These are phyloP conservation scores for Tetragonia tetragonoides DNA, from an alignment of 148 eudicot genomes.

Conservation along the genomic window DNA sequence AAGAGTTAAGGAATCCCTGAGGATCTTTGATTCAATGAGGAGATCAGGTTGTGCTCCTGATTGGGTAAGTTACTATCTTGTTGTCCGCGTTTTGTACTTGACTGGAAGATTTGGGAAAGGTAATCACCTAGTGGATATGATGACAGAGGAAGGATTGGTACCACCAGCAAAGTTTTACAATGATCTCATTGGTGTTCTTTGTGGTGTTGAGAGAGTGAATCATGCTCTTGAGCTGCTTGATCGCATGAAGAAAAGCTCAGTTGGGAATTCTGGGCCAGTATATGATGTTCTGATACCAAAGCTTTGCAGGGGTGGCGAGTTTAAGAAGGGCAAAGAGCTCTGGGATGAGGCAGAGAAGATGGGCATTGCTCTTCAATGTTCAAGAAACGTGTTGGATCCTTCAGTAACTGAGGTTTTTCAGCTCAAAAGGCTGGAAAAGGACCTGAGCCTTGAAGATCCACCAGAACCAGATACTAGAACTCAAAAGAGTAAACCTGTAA, in stretches of 20 bases:
- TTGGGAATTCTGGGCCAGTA: constrained; percentile 51
- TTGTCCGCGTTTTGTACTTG: constrained; percentile 53
- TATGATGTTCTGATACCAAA: constrained; percentile 64
- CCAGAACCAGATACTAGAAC: constrained; percentile 6
- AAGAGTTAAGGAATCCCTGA: constrained; percentile 58
- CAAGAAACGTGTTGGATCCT: constrained; percentile 55
- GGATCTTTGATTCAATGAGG: constrained; percentile 41
- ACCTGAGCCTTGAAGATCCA: constrained; percentile 8
- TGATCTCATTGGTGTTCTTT: constrained; percentile 54
- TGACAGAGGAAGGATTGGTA: constrained; percentile 40
- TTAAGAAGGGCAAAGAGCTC: constrained; percentile 49
- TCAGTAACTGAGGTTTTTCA: constrained; percentile 46
- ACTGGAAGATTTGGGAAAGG: constrained; percentile 67
- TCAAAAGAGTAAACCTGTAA: constrained; percentile 18
- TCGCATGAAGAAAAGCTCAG: constrained; percentile 49
- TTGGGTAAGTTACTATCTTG: constrained; percentile 57
- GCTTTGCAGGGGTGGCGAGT: constrained; percentile 52
- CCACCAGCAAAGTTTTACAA: constrained; percentile 53
- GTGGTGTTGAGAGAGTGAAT: constrained; percentile 61
- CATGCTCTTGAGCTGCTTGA: constrained; percentile 54
- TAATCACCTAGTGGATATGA: constrained; percentile 46
- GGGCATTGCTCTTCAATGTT: constrained; percentile 44
- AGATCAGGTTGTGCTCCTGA: constrained; percentile 53
- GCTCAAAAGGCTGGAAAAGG: constrained; percentile 34
- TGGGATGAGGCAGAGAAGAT: constrained; percentile 57